A percentile compares a stretch with the other conserved stretches of the same genome.
These are phyloP conservation scores for Termitomyces bulborhizus DNA, from an alignment of 768 basidiomycete species.

Conservation along the genomic window DNA sequence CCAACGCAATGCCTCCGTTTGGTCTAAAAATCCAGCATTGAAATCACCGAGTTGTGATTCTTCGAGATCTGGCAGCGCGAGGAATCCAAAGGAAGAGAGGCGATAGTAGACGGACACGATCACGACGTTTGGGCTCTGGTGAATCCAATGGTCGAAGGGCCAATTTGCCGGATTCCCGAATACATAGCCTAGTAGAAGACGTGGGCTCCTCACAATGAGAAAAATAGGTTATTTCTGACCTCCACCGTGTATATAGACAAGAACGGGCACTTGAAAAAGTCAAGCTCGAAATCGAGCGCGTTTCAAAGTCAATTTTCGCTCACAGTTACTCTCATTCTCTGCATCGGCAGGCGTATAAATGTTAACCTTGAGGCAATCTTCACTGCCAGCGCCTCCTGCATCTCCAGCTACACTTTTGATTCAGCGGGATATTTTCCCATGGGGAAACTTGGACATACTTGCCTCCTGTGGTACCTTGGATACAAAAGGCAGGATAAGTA, in stretches of 20 bases:
- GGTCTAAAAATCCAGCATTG: slow-evolving; percentile 32
- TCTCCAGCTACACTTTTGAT: slow-evolving; percentile 34
- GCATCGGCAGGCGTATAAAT: slow-evolving; percentile 50
- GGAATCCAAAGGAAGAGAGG: slow-evolving; percentile 58
- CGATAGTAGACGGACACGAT: slow-evolving; percentile 65
- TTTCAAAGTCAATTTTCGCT: slow-evolving; percentile 14
- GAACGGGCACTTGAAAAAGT: slow-evolving; percentile 31
- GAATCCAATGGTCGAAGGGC: slow-evolving; percentile 62
- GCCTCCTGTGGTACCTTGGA: slow-evolving; percentile 53
- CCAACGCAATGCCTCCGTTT: slow-evolving; percentile 60
- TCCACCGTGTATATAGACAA: slow-evolving; percentile 46
- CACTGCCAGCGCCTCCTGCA: slow-evolving; percentile 57
- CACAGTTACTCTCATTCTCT: slow-evolving; percentile 40
- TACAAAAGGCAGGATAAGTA: slow-evolving; percentile 49
- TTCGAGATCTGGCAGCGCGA: slow-evolving; percentile 41
- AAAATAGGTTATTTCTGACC: slow-evolving; percentile 17
- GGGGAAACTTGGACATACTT: slow-evolving; percentile 5
- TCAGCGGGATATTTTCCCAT: background rate
- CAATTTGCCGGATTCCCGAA: slow-evolving; percentile 59
- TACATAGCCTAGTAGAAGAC: slow-evolving; percentile 34
- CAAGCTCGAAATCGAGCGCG: too few relatives aligned
- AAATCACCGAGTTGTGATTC: slow-evolving; percentile 27
- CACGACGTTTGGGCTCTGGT: slow-evolving; percentile 56
- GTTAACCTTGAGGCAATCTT: slow-evolving; percentile 66
- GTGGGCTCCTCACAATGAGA: background rate